Percentiles rank a stretch among this genome's conserved stretches.
Conservation (phyloP, 2,329 filamentous ascomycete species). For the Ophiognomonia clavigignenti-juglandacearum region DNA sequence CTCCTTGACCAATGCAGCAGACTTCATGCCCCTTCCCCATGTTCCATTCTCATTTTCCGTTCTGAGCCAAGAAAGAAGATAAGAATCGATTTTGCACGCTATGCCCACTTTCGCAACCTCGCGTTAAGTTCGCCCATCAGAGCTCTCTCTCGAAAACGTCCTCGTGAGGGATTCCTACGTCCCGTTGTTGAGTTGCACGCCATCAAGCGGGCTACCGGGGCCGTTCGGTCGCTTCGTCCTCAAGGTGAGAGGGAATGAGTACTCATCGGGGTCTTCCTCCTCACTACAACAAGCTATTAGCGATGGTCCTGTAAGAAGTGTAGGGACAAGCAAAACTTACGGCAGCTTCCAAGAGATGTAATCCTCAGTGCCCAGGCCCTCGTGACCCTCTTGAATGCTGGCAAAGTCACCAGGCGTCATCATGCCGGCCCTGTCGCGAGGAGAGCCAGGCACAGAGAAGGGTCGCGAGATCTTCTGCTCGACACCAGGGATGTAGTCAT, state of each 20-base stretch:
- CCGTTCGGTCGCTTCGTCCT: constrained; percentile 43
- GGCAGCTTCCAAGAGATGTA: constrained; percentile 98
- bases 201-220: constrained; percentile 36
- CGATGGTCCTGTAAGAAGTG: not conserved
- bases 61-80: not conserved
- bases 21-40: not conserved
- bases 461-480: constrained; percentile 95
- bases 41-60: not conserved
- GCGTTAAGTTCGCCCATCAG: no score
- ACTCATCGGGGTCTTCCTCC: constrained; percentile 84
- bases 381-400: constrained; percentile 87
- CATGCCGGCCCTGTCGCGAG: constrained; percentile 86
- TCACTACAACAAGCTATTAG: constrained; percentile 50
- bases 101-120: no score
- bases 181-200: constrained; percentile 34
- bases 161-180: constrained; percentile 23
- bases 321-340: constrained; percentile 54
- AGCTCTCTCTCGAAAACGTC: not conserved
- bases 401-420: constrained; percentile 99
- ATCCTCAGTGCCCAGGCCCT: constrained; percentile 91
- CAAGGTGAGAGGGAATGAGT: constrained; percentile 55
- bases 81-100: not conserved
- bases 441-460: constrained; percentile 89
- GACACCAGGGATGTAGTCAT: constrained; percentile 85
- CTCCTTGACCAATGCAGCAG: not conserved